Base-by-base conservation (phyloP, 2,329 filamentous ascomycete species). In the Lasiodiplodia citricola region DNA sequence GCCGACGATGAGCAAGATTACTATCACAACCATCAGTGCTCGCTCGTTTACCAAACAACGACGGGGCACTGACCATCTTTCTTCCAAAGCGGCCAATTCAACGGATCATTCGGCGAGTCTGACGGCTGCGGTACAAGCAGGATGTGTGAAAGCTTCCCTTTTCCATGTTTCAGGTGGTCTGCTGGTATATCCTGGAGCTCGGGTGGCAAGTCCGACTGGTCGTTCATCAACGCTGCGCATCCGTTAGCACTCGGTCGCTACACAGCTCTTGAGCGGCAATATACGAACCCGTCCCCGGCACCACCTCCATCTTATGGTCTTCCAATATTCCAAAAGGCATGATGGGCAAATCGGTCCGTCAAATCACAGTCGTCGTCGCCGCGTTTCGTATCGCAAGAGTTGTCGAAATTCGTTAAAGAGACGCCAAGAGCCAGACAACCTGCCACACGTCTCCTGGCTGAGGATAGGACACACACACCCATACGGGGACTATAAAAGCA, bases 1-100 rank as follows among this genome's bases (percentile, higher is more conserved):
- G 38, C 80, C 80, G 4, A 83, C 81, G 70, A 85, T 82, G 67
- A 88, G 83, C 69, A 93, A 91, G 75, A 95, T 93, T 66, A 92
- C 54, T 56, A 18, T 18, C 31, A 2, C 31, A 31, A 2, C 1
- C 31, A 31, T 31, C 7, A 31, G 31, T 31, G 7, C 31, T 31
- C 7, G 31, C 31, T 31, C 31, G 10, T n/a, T 52, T 52, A 1
- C 7, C 7, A 2, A 1, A 6, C 25, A 13, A 37, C 8, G 28
- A n/a, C 18, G 54, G 16, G 28, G 18, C 21, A 55, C 54, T n/a
- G 18, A 56, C 74, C 4, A 77, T 97, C 94, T 74, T 93, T 91
- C 74, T 87, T 88, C 91, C 92, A 94, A 70, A 95, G 79, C 37
- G 93, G 91, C 93, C 93, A 96, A 66, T 84, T 85, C 10, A 85